These are phyloP conservation scores for Botryosphaeria dothidea DNA, from an alignment of 2,329 filamentous ascomycete genomes.

Conservation along the genomic window DNA sequence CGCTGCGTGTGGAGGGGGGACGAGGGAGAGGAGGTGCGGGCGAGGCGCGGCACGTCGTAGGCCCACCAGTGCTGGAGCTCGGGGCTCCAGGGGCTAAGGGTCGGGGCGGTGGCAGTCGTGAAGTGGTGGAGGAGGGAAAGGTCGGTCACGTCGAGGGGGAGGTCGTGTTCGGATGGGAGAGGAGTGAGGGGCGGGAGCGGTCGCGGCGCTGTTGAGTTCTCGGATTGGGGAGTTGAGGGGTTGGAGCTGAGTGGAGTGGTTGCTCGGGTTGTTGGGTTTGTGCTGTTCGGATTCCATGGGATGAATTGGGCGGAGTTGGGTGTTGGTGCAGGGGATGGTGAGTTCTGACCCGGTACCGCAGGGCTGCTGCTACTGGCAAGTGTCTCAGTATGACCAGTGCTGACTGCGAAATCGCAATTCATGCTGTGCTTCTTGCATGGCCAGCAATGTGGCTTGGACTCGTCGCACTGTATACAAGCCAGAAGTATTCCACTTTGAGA, in stretches of 20 bases:
- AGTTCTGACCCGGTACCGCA: no score
- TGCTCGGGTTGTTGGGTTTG: no score
- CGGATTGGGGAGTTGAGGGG: no score
- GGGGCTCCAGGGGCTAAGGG: background rate
- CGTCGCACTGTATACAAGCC: slow-evolving; percentile 52
- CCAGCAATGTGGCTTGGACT: slow-evolving; percentile 50
- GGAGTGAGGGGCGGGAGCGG: background rate
- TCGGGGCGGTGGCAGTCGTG: background rate
- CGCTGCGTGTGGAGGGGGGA: background rate
- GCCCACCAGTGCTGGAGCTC: background rate
- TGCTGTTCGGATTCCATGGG: background rate
- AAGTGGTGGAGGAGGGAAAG: background rate
- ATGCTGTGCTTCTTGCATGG: slow-evolving; percentile 41
- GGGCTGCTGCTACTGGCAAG: no score
- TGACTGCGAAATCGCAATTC: background rate
- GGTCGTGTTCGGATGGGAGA: background rate
- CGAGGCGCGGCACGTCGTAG: background rate
- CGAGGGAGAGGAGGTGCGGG: background rate
- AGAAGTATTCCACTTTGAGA: background rate
- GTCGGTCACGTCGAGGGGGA: background rate
- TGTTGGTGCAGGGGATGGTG: no score
- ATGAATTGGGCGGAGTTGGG: no score
- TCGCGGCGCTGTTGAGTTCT: background rate
- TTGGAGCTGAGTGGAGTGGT: no score
- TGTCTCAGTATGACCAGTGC: no score